phyloP scores from a whole-genome alignment of 2,329 filamentous ascomycete species.

The Ceratocystis smalleyi region DNA sequence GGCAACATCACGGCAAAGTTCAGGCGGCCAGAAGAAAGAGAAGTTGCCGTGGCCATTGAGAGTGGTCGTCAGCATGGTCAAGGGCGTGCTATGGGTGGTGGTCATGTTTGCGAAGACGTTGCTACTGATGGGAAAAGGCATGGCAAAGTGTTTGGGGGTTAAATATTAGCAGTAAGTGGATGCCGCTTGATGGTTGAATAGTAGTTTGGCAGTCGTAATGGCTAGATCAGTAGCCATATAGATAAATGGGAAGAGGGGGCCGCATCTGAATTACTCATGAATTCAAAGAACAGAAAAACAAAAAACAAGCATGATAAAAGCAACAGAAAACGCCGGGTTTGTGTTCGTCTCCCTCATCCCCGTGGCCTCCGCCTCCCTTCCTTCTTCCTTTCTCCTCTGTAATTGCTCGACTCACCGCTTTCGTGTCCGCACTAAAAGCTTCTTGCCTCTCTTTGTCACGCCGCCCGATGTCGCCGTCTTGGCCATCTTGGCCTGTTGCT shows the following conservation, averaged over 20 bases:
- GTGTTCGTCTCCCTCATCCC: neutral
- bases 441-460: conserved; percentile 43
- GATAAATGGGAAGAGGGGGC: too few relatives aligned
- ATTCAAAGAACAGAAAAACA: neutral
- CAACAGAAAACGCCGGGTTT: conserved; percentile 16
- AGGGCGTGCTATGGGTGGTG: conserved; percentile 42
- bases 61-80: conserved; percentile 38
- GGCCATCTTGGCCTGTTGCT: conserved; percentile 47
- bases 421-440: conserved; percentile 46
- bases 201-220: too few relatives aligned
- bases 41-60: conserved; percentile 36
- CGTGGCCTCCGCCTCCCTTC: neutral
- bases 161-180: conserved; percentile 2
- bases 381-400: conserved; percentile 10
- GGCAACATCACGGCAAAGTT: neutral
- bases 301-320: conserved; percentile 2
- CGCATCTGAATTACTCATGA: neutral
- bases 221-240: too few relatives aligned
- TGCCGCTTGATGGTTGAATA: neutral
- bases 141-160: conserved; percentile 35
- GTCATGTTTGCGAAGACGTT: conserved; percentile 40
- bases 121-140: conserved; percentile 33
- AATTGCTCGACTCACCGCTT: conserved; percentile 33
- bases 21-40: conserved; percentile 17
- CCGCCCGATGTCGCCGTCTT: conserved; percentile 48